phyloP scores from a whole-genome alignment of 208 protist species.

The Sergeia podlipaevii region DNA sequence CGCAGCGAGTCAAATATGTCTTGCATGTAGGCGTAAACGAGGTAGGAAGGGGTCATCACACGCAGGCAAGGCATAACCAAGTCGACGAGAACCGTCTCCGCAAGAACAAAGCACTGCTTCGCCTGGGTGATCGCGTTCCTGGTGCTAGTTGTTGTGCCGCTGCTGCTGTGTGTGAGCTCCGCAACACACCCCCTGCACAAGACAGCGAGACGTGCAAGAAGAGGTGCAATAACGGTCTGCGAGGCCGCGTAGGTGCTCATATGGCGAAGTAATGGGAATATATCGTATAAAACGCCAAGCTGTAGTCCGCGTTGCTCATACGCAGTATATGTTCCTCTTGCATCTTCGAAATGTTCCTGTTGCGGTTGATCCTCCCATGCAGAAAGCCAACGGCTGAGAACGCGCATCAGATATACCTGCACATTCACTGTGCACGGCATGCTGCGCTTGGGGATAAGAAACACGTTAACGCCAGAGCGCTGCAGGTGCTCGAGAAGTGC shows the following conservation, averaged over 20 bases:
- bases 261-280: constrained; percentile 31
- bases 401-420: constrained; percentile 17
- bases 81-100: constrained; percentile 43
- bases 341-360: not conserved
- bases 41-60: constrained; percentile 53
- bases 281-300: constrained; percentile 15
- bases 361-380: constrained; percentile 18
- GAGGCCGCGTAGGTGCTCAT: constrained; percentile 37
- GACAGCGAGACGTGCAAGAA: constrained; percentile 20
- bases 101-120: constrained; percentile 17
- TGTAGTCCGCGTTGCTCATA: not conserved
- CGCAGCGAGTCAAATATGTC: constrained; percentile 18
- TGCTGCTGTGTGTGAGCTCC: constrained; percentile 1
- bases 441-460: constrained; percentile 39
- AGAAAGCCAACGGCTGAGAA: constrained; percentile 19
- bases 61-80: constrained; percentile 73
- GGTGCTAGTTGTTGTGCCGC: not conserved
- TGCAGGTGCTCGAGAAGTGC: constrained; percentile 29
- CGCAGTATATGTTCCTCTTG: not conserved
- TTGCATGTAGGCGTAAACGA: constrained; percentile 60
- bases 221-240: constrained; percentile 31
- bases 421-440: constrained; percentile 30
- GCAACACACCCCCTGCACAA: constrained; percentile 7
- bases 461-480: constrained; percentile 38
- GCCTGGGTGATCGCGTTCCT: not conserved